Evolutionary conservation across 2,329 filamentous ascomycete species (phyloP).

Genomic region (Chaetomium sp.): DNA sequence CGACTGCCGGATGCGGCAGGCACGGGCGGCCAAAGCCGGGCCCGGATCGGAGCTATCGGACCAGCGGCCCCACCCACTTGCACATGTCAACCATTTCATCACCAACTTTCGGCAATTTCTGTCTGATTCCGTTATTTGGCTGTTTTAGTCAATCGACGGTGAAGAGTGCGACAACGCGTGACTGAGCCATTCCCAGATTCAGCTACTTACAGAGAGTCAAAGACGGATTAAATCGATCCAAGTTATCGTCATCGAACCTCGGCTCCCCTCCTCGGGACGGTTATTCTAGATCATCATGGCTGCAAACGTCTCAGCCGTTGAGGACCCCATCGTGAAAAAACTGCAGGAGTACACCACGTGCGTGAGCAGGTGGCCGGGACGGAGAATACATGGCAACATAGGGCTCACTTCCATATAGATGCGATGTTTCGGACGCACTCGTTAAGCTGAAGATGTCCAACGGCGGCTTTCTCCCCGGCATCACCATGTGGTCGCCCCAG

Average conservation of each 20-base stretch:
- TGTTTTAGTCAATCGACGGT: background rate
- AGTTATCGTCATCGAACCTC: constrained; percentile 14
- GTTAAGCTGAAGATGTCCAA: constrained; percentile 51
- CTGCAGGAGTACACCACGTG: constrained; percentile 44
- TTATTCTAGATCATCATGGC: constrained; percentile 24
- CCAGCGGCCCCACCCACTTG: constrained; percentile 15
- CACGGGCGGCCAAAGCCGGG: background rate
- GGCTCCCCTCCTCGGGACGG: constrained; percentile 5
- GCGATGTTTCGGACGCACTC: constrained; percentile 56
- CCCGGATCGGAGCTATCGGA: constrained; percentile 11
- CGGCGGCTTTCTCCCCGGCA: constrained; percentile 56
- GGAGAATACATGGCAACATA: too few relatives aligned
- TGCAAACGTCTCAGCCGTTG: constrained; percentile 18
- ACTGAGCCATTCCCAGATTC: background rate
- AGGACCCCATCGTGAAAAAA: constrained; percentile 40
- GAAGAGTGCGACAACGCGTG: background rate
- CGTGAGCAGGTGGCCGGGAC: background rate
- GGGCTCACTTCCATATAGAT: constrained; percentile 38
- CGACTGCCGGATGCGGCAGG: background rate
- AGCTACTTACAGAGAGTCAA: background rate
- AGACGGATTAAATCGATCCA: too few relatives aligned
- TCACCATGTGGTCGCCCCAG: constrained; percentile 57
- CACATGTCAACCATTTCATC: constrained; percentile 11
- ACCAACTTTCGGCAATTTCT: background rate
- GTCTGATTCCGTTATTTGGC: background rate